Evolutionary conservation across 768 basidiomycete species (phyloP), one percentile per base, ranked within the genome.

Genomic region (Termitomyces titanicus): DNA sequence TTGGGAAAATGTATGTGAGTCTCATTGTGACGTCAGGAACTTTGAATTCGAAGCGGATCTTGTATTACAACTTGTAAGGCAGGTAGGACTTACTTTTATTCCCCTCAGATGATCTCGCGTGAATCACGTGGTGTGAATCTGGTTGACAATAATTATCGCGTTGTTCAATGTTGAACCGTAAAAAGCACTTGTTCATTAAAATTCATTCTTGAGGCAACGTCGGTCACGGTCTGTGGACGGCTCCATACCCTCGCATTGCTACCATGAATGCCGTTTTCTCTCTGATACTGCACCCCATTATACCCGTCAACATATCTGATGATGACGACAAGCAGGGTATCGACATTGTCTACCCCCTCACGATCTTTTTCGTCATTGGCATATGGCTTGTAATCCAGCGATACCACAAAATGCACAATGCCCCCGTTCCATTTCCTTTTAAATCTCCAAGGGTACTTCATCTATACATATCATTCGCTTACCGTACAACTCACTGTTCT

Each of bases 301-400:
- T 79, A 49, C 79, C 79, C 22, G 72, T 79, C 55, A 80, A 76
- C 57, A 63, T 81, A 43, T 70, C 72, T 67, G 79, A 77, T 61
- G 73, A 77, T 55, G 79, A 79, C 54, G 79, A 74, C 60, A 69
- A 76, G 61, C 68, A 68, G n/a, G 74, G 80, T 13, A 69, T 84
- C 50, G 86, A 88, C 69, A 75, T 86, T 46, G 58, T 88, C 47
- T 88, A 86, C 70, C 79, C 84, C 31, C 73, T 90, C 24, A 79
- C 85, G 1, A 66, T 84, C 27, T 89, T 88, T 74, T 83, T 91
- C 59, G 88, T 81, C 37, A 74, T 88, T 55, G 89, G 91, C 40
- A 90, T 93, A 57, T 92, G 84, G 76, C 76, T 92, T 25, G 87
- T 93, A 43, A 80, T 85, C 62, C 75, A 83, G 71, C 83, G 89